phyloP scores from a whole-genome alignment of 208 protist genomes.

The Trypanosoma cruzi region DNA sequence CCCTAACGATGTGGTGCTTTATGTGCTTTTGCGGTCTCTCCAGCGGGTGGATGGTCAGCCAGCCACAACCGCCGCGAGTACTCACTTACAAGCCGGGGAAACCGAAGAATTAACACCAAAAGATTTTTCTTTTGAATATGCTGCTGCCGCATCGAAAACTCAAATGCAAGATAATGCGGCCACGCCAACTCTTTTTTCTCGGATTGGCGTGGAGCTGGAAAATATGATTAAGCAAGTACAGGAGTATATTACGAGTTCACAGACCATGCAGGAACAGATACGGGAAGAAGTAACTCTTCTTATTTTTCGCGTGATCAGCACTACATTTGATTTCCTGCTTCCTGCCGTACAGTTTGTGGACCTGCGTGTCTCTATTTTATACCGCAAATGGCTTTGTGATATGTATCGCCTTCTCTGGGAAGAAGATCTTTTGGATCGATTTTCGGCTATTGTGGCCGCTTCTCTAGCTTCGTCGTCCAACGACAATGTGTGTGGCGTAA shows the following conservation, averaged over 20 bases:
- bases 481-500: conserved; percentile 10
- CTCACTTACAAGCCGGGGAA: not conserved
- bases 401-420: conserved; percentile 73
- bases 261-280: conserved; percentile 53
- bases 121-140: not conserved
- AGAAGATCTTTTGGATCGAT: conserved; percentile 61
- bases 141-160: not conserved
- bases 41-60: not conserved
- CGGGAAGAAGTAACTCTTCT: conserved; percentile 74
- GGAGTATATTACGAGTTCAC: conserved; percentile 20
- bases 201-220: conserved; percentile 36
- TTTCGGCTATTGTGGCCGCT: conserved; percentile 24
- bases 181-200: conserved; percentile 10
- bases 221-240: conserved; percentile 31
- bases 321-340: conserved; percentile 75
- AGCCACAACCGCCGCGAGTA: not conserved
- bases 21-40: conserved; percentile 16
- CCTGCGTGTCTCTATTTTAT: conserved; percentile 61
- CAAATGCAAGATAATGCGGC: not conserved
- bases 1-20: conserved; percentile 21
- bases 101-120: conserved; percentile 10
- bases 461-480: conserved; percentile 39
- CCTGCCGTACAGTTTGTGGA: conserved; percentile 69
- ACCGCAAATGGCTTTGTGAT: conserved; percentile 85
- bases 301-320: conserved; percentile 76